Evolutionary conservation across 1,284 basidiomycete genomes (phyloP).

Genomic region (Pseudozyma tsukubaensis): DNA sequence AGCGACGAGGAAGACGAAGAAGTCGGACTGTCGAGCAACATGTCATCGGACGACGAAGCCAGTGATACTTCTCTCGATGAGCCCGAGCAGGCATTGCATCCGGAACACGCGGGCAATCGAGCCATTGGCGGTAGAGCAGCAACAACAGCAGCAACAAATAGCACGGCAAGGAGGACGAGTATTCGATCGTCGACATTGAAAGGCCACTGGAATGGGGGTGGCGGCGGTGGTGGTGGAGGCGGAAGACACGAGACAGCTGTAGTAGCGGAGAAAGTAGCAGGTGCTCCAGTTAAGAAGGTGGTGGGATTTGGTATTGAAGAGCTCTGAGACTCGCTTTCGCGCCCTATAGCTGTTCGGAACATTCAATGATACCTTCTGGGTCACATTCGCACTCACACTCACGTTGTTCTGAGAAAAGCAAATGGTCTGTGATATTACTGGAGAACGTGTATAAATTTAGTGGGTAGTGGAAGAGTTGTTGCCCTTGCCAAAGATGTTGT

Average conservation of each 20-base stretch:
- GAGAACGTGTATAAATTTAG: not conserved
- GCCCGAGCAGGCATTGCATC: conserved; percentile 18
- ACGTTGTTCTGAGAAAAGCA: not conserved
- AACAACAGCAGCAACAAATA: not conserved
- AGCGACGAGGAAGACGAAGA: conserved; percentile 23
- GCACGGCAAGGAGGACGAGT: conserved; percentile 9
- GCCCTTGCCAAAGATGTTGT: conserved; percentile 13
- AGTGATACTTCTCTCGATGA: conserved; percentile 42
- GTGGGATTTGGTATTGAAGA: conserved; percentile 41
- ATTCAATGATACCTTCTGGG: not conserved
- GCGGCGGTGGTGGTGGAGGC: not conserved
- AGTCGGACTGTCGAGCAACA: conserved; percentile 36
- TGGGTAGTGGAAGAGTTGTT: conserved; percentile 8
- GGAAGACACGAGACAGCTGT: conserved; percentile 8
- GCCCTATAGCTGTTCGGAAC: too few species aligned
- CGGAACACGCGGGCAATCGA: conserved; percentile 3
- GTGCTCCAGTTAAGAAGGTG: conserved; percentile 27
- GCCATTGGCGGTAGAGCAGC: not conserved
- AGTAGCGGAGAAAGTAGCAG: conserved; percentile 28
- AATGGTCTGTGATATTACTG: not conserved
- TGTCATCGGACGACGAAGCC: conserved; percentile 47
- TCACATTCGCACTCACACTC: not conserved
- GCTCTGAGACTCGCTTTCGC: not conserved
- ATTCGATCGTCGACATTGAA: conserved; percentile 44
- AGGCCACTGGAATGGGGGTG: conserved; percentile 22